These are phyloP conservation scores for Cutaneotrichosporon sp. DNA, from an alignment of 1,284 basidiomycete genomes.

Conservation along the genomic window DNA sequence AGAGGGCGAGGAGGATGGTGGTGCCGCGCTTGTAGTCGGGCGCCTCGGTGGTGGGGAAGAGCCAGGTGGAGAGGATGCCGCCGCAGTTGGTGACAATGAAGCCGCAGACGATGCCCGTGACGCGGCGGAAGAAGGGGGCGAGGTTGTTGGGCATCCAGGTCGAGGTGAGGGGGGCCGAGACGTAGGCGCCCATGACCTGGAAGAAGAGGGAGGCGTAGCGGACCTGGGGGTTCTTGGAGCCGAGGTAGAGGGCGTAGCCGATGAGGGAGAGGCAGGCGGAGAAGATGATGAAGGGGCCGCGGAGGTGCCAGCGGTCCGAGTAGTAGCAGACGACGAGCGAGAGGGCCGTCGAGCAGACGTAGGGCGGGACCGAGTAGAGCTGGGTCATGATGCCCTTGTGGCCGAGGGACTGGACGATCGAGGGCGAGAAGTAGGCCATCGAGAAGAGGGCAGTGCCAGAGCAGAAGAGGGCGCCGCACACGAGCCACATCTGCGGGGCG, in stretches of 20 bases:
- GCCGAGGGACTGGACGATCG: conserved; percentile 59
- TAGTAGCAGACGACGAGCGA: conserved; percentile 59
- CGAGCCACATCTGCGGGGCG: conserved; percentile 32
- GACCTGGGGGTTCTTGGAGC: conserved; percentile 29
- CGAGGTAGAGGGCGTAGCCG: conserved; percentile 47
- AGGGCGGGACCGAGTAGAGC: conserved; percentile 61
- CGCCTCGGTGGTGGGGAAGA: conserved; percentile 57
- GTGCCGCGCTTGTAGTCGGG: conserved; percentile 57
- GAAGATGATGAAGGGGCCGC: conserved; percentile 49
- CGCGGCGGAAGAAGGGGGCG: conserved; percentile 60
- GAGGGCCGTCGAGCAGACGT: conserved; percentile 59
- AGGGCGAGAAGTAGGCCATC: conserved; percentile 54
- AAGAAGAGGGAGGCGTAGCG: conserved; percentile 48
- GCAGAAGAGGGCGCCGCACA: conserved; percentile 31
- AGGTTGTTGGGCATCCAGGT: conserved; percentile 60
- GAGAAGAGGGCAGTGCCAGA: conserved; percentile 59
- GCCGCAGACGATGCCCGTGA: conserved; percentile 60
- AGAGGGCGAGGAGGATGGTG: conserved; percentile 29
- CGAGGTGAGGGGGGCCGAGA: conserved; percentile 35
- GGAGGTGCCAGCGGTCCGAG: conserved; percentile 60
- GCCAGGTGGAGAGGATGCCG: conserved; percentile 63
- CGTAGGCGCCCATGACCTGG: conserved; percentile 47
- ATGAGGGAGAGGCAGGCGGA: conserved; percentile 32
- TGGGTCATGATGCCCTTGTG: conserved; percentile 49
- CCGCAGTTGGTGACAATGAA: conserved; percentile 62